These are phyloP conservation scores for Arthrinium phaeospermum DNA, from an alignment of 2,329 filamentous ascomycete genomes.

Conservation along the genomic window DNA sequence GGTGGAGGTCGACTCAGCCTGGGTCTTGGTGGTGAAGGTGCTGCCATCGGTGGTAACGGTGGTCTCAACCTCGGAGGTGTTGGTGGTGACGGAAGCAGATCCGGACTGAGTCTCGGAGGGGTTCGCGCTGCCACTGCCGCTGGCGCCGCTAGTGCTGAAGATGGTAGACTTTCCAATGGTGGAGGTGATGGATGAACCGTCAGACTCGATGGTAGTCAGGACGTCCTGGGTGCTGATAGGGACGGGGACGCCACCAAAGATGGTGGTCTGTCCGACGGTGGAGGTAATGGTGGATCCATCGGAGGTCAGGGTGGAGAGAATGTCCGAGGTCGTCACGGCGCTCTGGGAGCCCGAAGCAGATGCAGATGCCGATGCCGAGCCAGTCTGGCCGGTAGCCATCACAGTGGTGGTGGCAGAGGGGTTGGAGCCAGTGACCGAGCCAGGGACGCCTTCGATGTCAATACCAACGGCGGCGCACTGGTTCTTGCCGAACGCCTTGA, in stretches of 20 bases:
- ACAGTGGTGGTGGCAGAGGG: background rate
- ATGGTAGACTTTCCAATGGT: constrained; percentile 4
- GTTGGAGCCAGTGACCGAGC: constrained; percentile 5
- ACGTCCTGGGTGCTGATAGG: background rate
- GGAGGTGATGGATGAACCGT: background rate
- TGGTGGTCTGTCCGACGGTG: constrained; percentile 6
- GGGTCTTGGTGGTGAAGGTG: constrained; percentile 17
- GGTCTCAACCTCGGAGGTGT: constrained; percentile 2
- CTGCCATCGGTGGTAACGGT: constrained; percentile 10
- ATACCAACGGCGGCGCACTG: constrained; percentile 8
- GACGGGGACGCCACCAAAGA: background rate
- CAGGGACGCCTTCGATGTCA: constrained; percentile 4
- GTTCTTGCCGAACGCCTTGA: constrained; percentile 4
- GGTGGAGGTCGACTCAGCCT: constrained; percentile 4
- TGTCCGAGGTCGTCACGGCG: background rate
- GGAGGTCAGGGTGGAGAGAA: background rate
- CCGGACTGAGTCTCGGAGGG: background rate
- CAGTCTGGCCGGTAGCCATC: background rate
- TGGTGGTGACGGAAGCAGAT: constrained; percentile 3
- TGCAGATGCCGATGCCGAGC: background rate
- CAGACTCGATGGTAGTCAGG: background rate
- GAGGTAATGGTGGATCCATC: constrained; percentile 1
- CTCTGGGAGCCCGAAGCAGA: background rate
- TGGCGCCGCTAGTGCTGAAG: constrained; percentile 13
- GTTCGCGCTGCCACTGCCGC: background rate